Base-by-base conservation (phyloP, 192 early-diverging fungal species). In the Chytriomyces hyalinus region DNA sequence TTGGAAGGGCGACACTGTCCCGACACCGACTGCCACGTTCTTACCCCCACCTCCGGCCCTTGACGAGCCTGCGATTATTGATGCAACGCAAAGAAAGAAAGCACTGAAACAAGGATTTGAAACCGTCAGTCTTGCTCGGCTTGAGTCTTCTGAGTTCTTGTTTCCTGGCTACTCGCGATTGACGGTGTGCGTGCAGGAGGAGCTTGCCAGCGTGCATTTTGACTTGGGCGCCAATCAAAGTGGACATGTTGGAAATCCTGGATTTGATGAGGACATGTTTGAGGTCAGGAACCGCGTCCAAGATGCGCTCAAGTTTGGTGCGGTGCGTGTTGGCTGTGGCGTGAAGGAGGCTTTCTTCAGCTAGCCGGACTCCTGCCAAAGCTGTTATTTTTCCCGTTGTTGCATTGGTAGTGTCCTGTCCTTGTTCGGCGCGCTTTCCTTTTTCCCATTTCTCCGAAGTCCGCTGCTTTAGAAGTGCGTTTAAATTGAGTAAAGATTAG, bases 291-390 rank as follows among this genome's bases (percentile, higher is more conserved):
- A 57, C 53, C 53, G 53, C 15, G 53, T 57, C 13, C 53, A 20
- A 20, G 53, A 57, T 57, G 53, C 53, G 20, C 20, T 57, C 15
- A 13, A 20, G 53, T 57, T 13, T 3, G 53, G 53, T 57, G 53
- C 15, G 3, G 53, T 57, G 53, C 13, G 53, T 3, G 53, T 57
- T n/a, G 53, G 53, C 3, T n/a, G 4, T 13, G 53, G 53, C 20
- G 53, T 57, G 53, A 20, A 57, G 53, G 53, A 57, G 53, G 53
- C 53, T 13, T 57, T 57, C 53, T 57, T 57, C 53, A n/a, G 53
- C 15, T 57, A 57, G 53, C 13, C 20, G 13, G 3, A 57, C 2
- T 57, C 1, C 36, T 36, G 1, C 36, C 15, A 57, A 4, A 20
- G 13, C 53, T 13, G 53, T n/a, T 57, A 4, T 57, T n/a, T 57